Conservation (phyloP, 257 asterid species). For the Nicotiana tabacum region DNA sequence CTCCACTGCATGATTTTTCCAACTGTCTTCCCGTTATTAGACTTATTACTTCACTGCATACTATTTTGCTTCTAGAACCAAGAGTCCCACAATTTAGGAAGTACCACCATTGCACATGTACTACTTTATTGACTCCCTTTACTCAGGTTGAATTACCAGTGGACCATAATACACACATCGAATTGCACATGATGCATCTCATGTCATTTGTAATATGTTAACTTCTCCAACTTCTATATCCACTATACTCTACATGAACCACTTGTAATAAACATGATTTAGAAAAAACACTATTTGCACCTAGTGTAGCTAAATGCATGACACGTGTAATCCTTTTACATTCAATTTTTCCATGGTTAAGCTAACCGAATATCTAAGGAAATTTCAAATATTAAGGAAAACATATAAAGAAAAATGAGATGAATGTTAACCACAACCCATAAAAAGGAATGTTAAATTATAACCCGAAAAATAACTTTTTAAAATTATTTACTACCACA, state of each 20-base stretch:
- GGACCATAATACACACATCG: background rate
- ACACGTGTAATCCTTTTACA: background rate
- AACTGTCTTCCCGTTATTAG: background rate
- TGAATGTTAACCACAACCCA: background rate
- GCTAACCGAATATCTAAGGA: background rate
- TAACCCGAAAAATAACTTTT: background rate
- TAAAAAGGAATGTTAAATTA: background rate
- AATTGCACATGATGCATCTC: background rate
- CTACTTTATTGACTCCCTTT: background rate
- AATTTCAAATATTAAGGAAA: background rate
- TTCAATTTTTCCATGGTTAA: background rate
- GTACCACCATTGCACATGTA: background rate
- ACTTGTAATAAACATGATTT: background rate
- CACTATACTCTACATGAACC: background rate
- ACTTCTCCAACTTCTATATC: background rate
- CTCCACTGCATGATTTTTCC: background rate
- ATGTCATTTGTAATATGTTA: background rate
- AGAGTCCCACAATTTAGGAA: background rate
- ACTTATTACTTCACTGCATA: background rate
- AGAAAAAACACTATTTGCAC: background rate
- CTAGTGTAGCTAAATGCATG: background rate
- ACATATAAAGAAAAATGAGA: background rate
- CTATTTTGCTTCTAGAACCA: background rate
- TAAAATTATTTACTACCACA: background rate
- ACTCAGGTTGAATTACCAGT: background rate